Percentiles rank a stretch among this genome's conserved stretches.
Conservation (phyloP, 1,284 basidiomycete species). For the Neolentinus lepideus region DNA sequence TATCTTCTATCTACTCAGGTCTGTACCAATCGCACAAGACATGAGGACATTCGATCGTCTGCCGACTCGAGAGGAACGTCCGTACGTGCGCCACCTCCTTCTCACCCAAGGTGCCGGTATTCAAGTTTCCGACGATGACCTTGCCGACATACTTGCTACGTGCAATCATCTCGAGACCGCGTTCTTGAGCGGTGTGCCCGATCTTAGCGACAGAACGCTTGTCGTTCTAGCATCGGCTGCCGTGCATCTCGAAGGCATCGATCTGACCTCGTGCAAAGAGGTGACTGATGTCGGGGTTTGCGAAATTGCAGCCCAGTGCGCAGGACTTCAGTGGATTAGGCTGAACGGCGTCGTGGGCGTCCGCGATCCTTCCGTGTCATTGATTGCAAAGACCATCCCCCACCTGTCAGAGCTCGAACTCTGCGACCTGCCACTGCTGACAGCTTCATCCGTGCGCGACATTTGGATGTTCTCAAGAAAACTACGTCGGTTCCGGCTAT, state of each 20-base stretch:
- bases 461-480: constrained; percentile 79
- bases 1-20: neutral
- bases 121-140: constrained; percentile 53
- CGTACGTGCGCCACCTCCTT: constrained; percentile 46
- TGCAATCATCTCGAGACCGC: constrained; percentile 72
- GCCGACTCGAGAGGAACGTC: constrained; percentile 35
- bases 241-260: constrained; percentile 66
- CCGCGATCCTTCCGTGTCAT: constrained; percentile 70
- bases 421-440: constrained; percentile 65
- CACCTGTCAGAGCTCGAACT: constrained; percentile 81
- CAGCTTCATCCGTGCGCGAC: constrained; percentile 66
- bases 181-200: constrained; percentile 61
- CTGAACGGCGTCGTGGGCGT: constrained; percentile 62
- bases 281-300: constrained; percentile 73
- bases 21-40: neutral
- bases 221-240: constrained; percentile 57
- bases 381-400: constrained; percentile 70
- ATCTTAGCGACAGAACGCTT: constrained; percentile 66
- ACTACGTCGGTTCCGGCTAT: constrained; percentile 71
- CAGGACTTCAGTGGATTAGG: constrained; percentile 67
- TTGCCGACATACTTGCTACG: constrained; percentile 52
- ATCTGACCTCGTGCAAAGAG: constrained; percentile 69
- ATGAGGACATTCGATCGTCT: constrained; percentile 22
- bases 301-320: constrained; percentile 61
- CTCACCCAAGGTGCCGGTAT: constrained; percentile 26